Conservation (phyloP, 2,329 filamentous ascomycete species). For the Xylariaceae sp. region DNA sequence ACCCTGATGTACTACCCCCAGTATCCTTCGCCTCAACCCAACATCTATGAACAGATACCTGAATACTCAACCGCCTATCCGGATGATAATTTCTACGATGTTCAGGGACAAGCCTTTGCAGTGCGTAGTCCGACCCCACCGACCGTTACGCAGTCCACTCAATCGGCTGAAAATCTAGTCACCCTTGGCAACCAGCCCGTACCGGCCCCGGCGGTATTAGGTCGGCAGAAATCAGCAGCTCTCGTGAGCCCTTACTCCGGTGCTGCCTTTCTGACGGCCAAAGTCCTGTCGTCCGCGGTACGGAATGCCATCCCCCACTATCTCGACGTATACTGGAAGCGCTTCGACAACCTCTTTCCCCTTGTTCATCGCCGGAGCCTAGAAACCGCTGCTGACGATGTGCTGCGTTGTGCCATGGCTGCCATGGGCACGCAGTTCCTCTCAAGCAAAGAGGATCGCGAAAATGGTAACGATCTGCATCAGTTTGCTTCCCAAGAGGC, state of each 20-base stretch:
- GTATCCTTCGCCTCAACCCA: slow-evolving; percentile 28
- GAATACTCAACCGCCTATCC: slow-evolving; percentile 35
- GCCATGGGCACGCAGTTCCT: slow-evolving; percentile 53
- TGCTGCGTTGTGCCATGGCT: slow-evolving; percentile 52
- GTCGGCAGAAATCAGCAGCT: slow-evolving; percentile 39
- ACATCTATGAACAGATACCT: slow-evolving; percentile 32
- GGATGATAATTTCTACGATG: slow-evolving; percentile 33
- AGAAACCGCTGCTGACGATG: slow-evolving; percentile 39
- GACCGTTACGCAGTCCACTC: slow-evolving; percentile 39
- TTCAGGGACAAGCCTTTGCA: slow-evolving; percentile 35
- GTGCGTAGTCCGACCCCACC: slow-evolving; percentile 49
- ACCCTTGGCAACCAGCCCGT: slow-evolving; percentile 37
- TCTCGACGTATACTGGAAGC: slow-evolving; percentile 51
- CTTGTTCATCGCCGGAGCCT: slow-evolving; percentile 47
- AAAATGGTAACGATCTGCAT: slow-evolving; percentile 48
- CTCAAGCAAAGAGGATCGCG: slow-evolving; percentile 45
- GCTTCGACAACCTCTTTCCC: slow-evolving; percentile 46
- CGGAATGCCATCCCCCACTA: slow-evolving; percentile 46
- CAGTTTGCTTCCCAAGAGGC: slow-evolving; percentile 48
- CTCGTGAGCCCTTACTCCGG: slow-evolving; percentile 33
- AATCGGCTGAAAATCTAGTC: slow-evolving; percentile 48
- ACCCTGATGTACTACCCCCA: slow-evolving; percentile 27
- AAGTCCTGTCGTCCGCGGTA: slow-evolving; percentile 33
- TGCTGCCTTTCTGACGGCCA: slow-evolving; percentile 35
- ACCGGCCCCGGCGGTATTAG: slow-evolving; percentile 35